phyloP scores from a whole-genome alignment of 331 rosid genomes.

The Spiraea crenata region DNA sequence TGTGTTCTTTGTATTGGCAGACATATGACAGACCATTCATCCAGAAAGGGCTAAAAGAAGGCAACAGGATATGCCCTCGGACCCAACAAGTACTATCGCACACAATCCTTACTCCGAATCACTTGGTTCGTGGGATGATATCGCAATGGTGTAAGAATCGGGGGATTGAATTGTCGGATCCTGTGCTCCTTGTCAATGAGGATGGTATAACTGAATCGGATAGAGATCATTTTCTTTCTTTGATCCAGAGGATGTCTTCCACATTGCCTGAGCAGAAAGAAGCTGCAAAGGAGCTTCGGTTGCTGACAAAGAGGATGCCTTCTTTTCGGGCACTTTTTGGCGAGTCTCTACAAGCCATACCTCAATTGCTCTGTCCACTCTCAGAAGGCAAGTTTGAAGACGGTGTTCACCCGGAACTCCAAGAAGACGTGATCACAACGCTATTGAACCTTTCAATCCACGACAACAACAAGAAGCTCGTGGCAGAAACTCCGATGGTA shows the following conservation, averaged over 20 bases:
- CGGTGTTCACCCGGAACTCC: constrained; percentile 49
- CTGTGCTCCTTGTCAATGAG: constrained; percentile 38
- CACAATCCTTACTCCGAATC: constrained; percentile 75
- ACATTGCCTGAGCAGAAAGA: constrained; percentile 58
- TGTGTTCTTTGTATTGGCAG: constrained; percentile 45
- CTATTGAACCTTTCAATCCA: constrained; percentile 82
- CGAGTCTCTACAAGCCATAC: constrained; percentile 60
- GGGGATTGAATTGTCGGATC: constrained; percentile 62
- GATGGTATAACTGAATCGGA: constrained; percentile 61
- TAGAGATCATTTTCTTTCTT: constrained; percentile 47
- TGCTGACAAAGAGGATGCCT: constrained; percentile 78
- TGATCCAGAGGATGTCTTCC: constrained; percentile 72
- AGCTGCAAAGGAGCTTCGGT: constrained; percentile 82
- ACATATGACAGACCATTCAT: constrained; percentile 81
- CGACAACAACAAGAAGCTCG: constrained; percentile 80
- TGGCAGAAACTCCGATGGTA: constrained; percentile 73
- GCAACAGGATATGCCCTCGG: constrained; percentile 76
- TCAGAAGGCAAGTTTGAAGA: constrained; percentile 42
- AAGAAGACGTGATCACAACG: constrained; percentile 83
- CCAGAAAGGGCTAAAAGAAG: constrained; percentile 70
- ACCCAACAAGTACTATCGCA: constrained; percentile 82
- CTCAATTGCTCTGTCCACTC: constrained; percentile 67
- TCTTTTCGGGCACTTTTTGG: constrained; percentile 76
- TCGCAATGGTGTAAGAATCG: constrained; percentile 63
- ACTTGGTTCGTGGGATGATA: constrained; percentile 65